These are phyloP conservation scores for Coemansia sp. DNA, from an alignment of 192 early-diverging fungal genomes.

Conservation along the genomic window DNA sequence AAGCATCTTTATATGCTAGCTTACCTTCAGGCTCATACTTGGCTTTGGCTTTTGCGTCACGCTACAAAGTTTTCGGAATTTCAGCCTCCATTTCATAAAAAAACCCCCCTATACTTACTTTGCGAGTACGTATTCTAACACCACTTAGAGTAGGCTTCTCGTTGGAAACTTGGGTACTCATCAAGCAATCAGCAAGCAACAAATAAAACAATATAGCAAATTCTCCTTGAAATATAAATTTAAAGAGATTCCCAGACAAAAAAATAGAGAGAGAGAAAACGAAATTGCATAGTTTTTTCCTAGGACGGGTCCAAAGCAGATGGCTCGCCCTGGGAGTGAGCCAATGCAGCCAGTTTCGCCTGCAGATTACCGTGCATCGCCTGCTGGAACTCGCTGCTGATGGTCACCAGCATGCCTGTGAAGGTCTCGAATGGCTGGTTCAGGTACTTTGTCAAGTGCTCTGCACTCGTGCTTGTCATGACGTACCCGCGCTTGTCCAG, in stretches of 20 bases:
- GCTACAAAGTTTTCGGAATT: slow-evolving; percentile 19
- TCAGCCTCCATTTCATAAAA: no score
- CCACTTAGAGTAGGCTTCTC: slow-evolving; percentile 56
- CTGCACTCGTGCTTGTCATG: not conserved
- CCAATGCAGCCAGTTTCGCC: slow-evolving; percentile 6
- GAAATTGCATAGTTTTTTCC: slow-evolving; percentile 9
- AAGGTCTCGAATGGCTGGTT: slow-evolving; percentile 23
- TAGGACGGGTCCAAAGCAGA: not conserved
- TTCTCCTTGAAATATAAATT: slow-evolving; percentile 1
- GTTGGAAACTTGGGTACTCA: slow-evolving; percentile 51
- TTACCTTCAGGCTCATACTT: slow-evolving; percentile 67
- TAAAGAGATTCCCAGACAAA: slow-evolving; percentile 5
- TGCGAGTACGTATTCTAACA: slow-evolving; percentile 51
- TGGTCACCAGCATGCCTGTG: slow-evolving; percentile 21
- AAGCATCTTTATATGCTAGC: not conserved
- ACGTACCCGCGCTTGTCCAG: slow-evolving; percentile 20
- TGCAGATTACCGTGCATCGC: slow-evolving; percentile 28
- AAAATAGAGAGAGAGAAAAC: slow-evolving; percentile 2
- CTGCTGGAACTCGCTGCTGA: slow-evolving; percentile 22
- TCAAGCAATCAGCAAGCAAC: slow-evolving; percentile 23
- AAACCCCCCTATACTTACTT: slow-evolving; percentile 39
- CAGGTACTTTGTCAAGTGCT: not conserved
- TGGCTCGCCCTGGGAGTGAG: no score
- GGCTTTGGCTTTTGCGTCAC: slow-evolving; percentile 62
- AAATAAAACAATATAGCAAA: slow-evolving; percentile 1